These are phyloP conservation scores for Fomitopsis schrenkii DNA, from an alignment of 1,284 basidiomycete species.

Conservation along the genomic window DNA sequence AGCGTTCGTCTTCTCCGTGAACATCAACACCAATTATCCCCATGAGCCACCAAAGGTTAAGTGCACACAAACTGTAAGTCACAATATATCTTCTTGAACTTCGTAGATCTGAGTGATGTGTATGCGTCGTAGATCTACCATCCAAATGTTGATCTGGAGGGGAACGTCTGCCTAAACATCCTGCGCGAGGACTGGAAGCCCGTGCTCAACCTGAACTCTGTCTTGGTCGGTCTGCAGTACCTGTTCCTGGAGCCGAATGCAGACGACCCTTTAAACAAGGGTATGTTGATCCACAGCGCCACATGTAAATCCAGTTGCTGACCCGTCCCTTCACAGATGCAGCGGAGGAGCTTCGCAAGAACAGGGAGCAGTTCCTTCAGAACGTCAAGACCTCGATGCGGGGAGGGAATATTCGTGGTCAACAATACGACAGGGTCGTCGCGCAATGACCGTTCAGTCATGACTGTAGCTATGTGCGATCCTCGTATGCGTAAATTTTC, in stretches of 20 bases:
- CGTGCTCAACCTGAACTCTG: conserved; percentile 93
- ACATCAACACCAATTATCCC: conserved; percentile 97
- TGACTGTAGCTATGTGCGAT: neutral
- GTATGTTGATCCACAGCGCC: conserved; percentile 40
- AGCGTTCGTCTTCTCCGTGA: conserved; percentile 90
- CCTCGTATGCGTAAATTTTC: neutral
- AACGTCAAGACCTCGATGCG: conserved; percentile 86
- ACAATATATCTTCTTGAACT: neutral
- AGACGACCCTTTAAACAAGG: conserved; percentile 98
- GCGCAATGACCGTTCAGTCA: conserved; percentile 29
- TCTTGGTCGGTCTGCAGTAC: conserved; percentile 98
- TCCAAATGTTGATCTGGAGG: conserved; percentile 96
- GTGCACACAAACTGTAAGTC: conserved; percentile 85
- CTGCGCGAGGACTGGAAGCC: conserved; percentile 99
- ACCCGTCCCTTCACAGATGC: conserved; percentile 62
- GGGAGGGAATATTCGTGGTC: conserved; percentile 72
- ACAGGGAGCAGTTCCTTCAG: conserved; percentile 73
- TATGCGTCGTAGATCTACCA: conserved; percentile 84
- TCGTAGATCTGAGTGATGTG: neutral
- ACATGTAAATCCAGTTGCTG: neutral
- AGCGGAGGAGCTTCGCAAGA: conserved; percentile 87
- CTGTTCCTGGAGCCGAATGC: conserved; percentile 98
- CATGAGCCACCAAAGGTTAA: conserved; percentile 99
- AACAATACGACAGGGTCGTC: conserved; percentile 75
- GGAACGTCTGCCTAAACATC: conserved; percentile 96